These are phyloP conservation scores for Metarhizium anisopliae DNA, from an alignment of 2,329 filamentous ascomycete species.

Conservation along the genomic window DNA sequence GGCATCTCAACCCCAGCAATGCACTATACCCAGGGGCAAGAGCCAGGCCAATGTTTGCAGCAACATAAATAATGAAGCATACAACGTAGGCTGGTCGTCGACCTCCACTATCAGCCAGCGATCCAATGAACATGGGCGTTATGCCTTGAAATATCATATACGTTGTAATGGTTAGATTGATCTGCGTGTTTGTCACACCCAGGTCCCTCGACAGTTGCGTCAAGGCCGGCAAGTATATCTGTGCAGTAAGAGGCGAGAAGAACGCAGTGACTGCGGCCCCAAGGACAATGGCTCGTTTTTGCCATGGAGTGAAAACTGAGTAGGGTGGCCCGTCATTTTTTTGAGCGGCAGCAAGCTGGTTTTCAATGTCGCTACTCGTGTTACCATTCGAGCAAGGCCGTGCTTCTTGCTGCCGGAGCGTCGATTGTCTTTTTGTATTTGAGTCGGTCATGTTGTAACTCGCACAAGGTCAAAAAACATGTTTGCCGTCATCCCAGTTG, in stretches of 20 bases:
- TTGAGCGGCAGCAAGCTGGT: slow-evolving; percentile 4
- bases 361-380: slow-evolving; percentile 7
- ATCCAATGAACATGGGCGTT: slow-evolving; percentile 46
- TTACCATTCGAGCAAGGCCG: neutral
- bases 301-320: slow-evolving; percentile 28
- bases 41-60: slow-evolving; percentile 44
- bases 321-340: slow-evolving; percentile 17
- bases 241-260: slow-evolving; percentile 37
- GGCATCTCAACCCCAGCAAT: slow-evolving; percentile 42
- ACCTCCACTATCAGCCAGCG: slow-evolving; percentile 45
- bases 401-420: neutral
- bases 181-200: slow-evolving; percentile 28
- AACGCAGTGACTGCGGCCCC: slow-evolving; percentile 29
- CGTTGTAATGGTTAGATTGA: slow-evolving; percentile 44
- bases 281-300: slow-evolving; percentile 32
- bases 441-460: neutral
- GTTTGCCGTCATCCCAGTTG: neutral
- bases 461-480: neutral
- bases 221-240: slow-evolving; percentile 48
- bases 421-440: neutral
- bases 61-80: slow-evolving; percentile 43
- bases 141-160: slow-evolving; percentile 55
- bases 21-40: slow-evolving; percentile 38
- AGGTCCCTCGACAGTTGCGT: slow-evolving; percentile 38
- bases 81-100: slow-evolving; percentile 44